A percentile compares a stretch with the other conserved stretches of the same genome.
Evolutionary conservation across 2,329 filamentous ascomycete species (phyloP).

Genomic region (Davidsoniella eucalypti): DNA sequence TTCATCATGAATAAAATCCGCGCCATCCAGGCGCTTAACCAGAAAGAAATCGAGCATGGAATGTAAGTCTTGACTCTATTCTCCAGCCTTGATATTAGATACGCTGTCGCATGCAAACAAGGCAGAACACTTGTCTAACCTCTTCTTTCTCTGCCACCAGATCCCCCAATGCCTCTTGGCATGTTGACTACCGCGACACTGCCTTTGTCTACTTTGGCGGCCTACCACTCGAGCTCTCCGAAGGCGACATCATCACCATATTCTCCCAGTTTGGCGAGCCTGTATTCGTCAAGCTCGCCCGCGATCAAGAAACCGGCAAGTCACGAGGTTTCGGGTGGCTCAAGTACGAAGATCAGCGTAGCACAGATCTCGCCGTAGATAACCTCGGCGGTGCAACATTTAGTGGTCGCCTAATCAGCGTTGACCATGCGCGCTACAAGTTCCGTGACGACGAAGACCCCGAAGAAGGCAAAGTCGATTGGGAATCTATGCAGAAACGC

Average conservation of each 20-base stretch:
- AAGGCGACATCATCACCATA: conserved; percentile 90
- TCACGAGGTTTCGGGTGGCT: conserved; percentile 89
- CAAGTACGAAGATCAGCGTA: conserved; percentile 96
- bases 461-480: conserved; percentile 40
- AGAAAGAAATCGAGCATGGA: conserved; percentile 80
- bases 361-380: conserved; percentile 88
- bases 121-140: conserved; percentile 15
- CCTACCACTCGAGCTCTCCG: conserved; percentile 77
- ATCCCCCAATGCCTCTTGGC: conserved; percentile 79
- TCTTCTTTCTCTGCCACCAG: conserved; percentile 25
- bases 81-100: too few species aligned
- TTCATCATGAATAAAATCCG: conserved; percentile 78
- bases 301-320: conserved; percentile 93
- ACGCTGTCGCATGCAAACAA: conserved; percentile 4
- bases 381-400: conserved; percentile 81
- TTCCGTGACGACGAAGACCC: conserved; percentile 60
- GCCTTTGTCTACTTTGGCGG: conserved; percentile 95
- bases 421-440: conserved; percentile 91
- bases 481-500: conserved; percentile 40
- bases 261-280: conserved; percentile 97
- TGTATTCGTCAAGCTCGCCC: conserved; percentile 76
- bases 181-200: conserved; percentile 92
- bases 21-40: conserved; percentile 82
- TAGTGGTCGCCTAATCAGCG: conserved; percentile 61
- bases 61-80: conserved; percentile 35